Evolutionary conservation across 768 basidiomycete species (phyloP).

Genomic region (Pleurotus sapidus): DNA sequence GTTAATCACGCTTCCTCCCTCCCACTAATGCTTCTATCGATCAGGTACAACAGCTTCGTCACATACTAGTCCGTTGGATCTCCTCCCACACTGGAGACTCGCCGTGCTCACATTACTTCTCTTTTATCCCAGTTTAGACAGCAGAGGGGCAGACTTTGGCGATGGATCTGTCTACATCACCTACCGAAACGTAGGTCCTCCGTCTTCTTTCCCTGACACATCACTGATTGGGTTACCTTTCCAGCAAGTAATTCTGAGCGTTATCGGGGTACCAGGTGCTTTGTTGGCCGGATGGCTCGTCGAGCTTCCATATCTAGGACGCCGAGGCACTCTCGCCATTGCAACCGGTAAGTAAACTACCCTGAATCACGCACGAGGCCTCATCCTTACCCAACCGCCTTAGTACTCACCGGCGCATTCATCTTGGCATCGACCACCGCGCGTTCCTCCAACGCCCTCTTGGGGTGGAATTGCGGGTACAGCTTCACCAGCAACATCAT

Average conservation of each 20-base stretch:
- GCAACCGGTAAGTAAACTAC: constrained; percentile 36
- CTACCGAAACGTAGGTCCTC: constrained; percentile 43
- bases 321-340: constrained; percentile 49
- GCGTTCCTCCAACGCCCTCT: constrained; percentile 44
- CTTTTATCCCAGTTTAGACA: constrained; percentile 34
- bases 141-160: constrained; percentile 48
- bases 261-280: constrained; percentile 57
- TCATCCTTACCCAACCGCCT: constrained; percentile 12
- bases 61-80: constrained; percentile 43
- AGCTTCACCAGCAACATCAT: constrained; percentile 50
- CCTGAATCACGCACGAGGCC: neutral
- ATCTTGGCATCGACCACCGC: constrained; percentile 57
- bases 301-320: constrained; percentile 46
- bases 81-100: neutral
- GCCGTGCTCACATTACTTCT: neutral
- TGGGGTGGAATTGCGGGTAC: constrained; percentile 60
- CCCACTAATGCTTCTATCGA: neutral
- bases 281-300: constrained; percentile 53
- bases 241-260: constrained; percentile 54
- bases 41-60: constrained; percentile 49
- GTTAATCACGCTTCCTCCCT: constrained; percentile 35
- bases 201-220: neutral
- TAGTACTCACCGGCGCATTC: constrained; percentile 50
- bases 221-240: constrained; percentile 9
- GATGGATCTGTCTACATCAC: constrained; percentile 52